These are phyloP conservation scores for Candida nitratophila DNA, from an alignment of 805 yeast genomes.

Conservation along the genomic window DNA sequence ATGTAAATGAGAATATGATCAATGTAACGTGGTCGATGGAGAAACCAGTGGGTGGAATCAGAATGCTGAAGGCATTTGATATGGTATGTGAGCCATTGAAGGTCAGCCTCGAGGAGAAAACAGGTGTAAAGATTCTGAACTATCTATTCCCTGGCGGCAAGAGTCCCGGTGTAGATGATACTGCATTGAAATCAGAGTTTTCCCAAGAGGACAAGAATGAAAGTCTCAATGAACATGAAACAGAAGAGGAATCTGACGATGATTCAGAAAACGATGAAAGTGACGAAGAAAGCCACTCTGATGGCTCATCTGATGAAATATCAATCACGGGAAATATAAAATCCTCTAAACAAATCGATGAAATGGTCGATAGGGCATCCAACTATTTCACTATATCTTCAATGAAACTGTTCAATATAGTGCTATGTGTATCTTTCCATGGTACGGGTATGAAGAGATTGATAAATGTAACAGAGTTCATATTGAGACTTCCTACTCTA, in stretches of 20 bases:
- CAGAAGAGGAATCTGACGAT: slow-evolving; percentile 2
- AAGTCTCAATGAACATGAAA: slow-evolving; percentile 2
- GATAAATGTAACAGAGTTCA: slow-evolving; percentile 71
- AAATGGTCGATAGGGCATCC: slow-evolving; percentile 73
- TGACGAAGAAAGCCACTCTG: slow-evolving; percentile 6
- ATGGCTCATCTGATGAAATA: slow-evolving; percentile 4
- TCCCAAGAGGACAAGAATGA: slow-evolving; percentile 8
- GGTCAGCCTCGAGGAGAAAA: slow-evolving; percentile 63
- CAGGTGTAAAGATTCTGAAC: slow-evolving; percentile 54
- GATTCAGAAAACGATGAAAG: slow-evolving; percentile 1
- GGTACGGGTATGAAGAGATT: slow-evolving; percentile 66
- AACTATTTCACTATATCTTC: slow-evolving; percentile 61
- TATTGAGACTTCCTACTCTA: slow-evolving; percentile 56
- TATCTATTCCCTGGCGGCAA: slow-evolving; percentile 57
- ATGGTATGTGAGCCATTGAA: slow-evolving; percentile 59
- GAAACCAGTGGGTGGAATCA: slow-evolving; percentile 84
- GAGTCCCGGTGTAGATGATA: neutral
- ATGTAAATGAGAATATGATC: slow-evolving; percentile 27
- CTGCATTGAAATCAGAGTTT: slow-evolving; percentile 1
- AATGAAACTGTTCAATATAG: slow-evolving; percentile 42
- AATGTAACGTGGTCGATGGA: slow-evolving; percentile 68
- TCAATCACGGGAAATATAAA: neutral
- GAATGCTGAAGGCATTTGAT: slow-evolving; percentile 62
- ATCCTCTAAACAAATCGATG: slow-evolving; percentile 23
- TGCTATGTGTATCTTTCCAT: slow-evolving; percentile 65